Conservation (phyloP, 768 basidiomycete species). For the Dendrothele bispora region DNA sequence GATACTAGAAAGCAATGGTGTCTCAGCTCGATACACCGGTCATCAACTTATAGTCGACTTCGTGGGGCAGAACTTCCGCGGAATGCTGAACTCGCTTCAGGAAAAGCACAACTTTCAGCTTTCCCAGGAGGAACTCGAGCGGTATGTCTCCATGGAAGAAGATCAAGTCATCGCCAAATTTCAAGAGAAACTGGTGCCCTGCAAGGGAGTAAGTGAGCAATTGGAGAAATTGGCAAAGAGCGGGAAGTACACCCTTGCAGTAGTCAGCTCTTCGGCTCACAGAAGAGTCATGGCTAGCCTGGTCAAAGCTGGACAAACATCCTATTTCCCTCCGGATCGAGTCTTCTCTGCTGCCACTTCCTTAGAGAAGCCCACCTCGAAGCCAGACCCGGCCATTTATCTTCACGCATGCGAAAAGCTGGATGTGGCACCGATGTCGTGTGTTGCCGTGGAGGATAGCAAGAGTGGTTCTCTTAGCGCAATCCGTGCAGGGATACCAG, state of each 20-base stretch:
- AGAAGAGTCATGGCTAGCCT: conserved; percentile 21
- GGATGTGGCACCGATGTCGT: conserved; percentile 16
- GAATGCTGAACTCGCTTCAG: conserved; percentile 18
- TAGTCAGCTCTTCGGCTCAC: conserved; percentile 22
- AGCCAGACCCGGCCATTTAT: conserved; percentile 25
- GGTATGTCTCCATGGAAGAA: conserved; percentile 21
- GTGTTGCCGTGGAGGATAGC: conserved; percentile 23
- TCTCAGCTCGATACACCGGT: conserved; percentile 21
- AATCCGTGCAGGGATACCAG: conserved; percentile 18
- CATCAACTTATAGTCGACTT: conserved; percentile 20
- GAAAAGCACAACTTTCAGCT: conserved; percentile 15
- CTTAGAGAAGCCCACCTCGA: conserved; percentile 21
- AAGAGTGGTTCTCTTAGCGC: conserved; percentile 20
- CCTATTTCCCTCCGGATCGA: conserved; percentile 15
- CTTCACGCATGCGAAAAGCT: conserved; percentile 21
- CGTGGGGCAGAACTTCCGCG: conserved; percentile 25
- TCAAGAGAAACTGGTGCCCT: conserved; percentile 41
- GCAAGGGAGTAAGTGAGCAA: conserved; percentile 14
- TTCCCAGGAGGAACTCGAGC: conserved; percentile 12
- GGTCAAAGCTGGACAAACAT: conserved; percentile 18
- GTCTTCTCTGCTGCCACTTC: conserved; percentile 26
- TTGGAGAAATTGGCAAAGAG: conserved; percentile 10
- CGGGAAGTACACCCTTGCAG: conserved; percentile 17
- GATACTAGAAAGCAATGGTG: conserved; percentile 15
- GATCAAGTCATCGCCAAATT: conserved; percentile 63